A percentile compares a stretch with the other conserved stretches of the same genome.
These are phyloP conservation scores for Sporothrix protearum DNA, from an alignment of 2,329 filamentous ascomycete genomes.

Conservation along the genomic window DNA sequence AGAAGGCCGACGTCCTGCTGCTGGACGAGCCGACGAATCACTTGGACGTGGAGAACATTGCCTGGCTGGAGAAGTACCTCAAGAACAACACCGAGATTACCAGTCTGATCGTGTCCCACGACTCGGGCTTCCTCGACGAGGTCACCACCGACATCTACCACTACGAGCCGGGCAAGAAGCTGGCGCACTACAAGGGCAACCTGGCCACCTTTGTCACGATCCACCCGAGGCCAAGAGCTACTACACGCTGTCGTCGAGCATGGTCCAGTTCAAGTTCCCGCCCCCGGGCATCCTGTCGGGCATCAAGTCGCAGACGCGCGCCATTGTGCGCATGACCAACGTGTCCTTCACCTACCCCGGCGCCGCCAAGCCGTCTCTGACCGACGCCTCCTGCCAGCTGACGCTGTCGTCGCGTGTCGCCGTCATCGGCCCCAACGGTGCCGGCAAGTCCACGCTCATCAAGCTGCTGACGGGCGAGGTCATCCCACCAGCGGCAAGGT, in stretches of 20 bases:
- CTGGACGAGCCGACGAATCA: constrained; percentile 99
- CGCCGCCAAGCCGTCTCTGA: constrained; percentile 78
- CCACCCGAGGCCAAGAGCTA: constrained; percentile 93
- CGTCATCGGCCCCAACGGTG: constrained; percentile 96
- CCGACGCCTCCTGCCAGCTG: constrained; percentile 82
- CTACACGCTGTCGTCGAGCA: constrained; percentile 86
- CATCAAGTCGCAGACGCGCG: constrained; percentile 90
- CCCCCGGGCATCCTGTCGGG: constrained; percentile 89
- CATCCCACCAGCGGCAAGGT: constrained; percentile 77
- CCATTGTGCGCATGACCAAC: constrained; percentile 92
- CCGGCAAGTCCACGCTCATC: constrained; percentile 96
- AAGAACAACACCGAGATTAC: constrained; percentile 96
- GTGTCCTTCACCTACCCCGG: constrained; percentile 93
- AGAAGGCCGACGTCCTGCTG: constrained; percentile 91
- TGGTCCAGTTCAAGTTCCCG: constrained; percentile 97
- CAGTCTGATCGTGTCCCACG: constrained; percentile 95
- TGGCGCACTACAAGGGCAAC: constrained; percentile 81
- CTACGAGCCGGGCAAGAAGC: constrained; percentile 93
- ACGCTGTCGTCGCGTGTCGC: constrained; percentile 88
- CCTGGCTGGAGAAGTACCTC: constrained; percentile 92
- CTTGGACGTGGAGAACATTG: constrained; percentile 91
- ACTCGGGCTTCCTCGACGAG: constrained; percentile 93
- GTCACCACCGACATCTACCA: constrained; percentile 99
- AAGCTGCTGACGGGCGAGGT: constrained; percentile 93
- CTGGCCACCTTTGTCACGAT: constrained; percentile 78